Conservation (phyloP, 2,329 filamentous ascomycete genomes). For the Fusarium bulbicola region DNA sequence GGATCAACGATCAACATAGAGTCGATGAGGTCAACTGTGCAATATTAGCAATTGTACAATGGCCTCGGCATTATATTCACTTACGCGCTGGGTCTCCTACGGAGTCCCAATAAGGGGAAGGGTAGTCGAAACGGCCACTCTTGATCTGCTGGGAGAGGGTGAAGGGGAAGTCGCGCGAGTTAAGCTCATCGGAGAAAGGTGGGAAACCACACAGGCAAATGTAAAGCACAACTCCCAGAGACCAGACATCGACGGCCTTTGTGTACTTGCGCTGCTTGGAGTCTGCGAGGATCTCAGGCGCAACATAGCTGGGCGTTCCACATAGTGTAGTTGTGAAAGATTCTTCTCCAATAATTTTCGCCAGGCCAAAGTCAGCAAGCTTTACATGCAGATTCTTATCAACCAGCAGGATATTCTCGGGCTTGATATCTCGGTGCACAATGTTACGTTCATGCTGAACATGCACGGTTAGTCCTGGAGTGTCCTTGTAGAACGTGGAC, state of each 20-base stretch:
- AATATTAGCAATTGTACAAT: neutral
- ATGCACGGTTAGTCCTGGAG: neutral
- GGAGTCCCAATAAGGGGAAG: conserved; percentile 86
- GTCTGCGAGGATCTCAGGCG: conserved; percentile 91
- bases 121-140: conserved; percentile 89
- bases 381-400: conserved; percentile 90
- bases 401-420: conserved; percentile 91
- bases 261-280: conserved; percentile 87
- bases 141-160: conserved; percentile 92
- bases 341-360: conserved; percentile 98
- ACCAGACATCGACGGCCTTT: conserved; percentile 96
- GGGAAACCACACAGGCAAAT: conserved; percentile 97
- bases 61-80: conserved; percentile 28
- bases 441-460: conserved; percentile 92
- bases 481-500: neutral
- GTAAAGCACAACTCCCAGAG: conserved; percentile 95
- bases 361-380: conserved; percentile 93
- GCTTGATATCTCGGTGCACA: conserved; percentile 97
- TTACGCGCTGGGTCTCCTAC: conserved; percentile 73
- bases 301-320: conserved; percentile 97
- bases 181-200: conserved; percentile 95
- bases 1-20: conserved; percentile 92
- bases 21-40: conserved; percentile 85
- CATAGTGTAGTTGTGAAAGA: conserved; percentile 97
- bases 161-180: conserved; percentile 82